phyloP scores from a whole-genome alignment of 2,329 filamentous ascomycete species.

The Ilyonectria robusta region DNA sequence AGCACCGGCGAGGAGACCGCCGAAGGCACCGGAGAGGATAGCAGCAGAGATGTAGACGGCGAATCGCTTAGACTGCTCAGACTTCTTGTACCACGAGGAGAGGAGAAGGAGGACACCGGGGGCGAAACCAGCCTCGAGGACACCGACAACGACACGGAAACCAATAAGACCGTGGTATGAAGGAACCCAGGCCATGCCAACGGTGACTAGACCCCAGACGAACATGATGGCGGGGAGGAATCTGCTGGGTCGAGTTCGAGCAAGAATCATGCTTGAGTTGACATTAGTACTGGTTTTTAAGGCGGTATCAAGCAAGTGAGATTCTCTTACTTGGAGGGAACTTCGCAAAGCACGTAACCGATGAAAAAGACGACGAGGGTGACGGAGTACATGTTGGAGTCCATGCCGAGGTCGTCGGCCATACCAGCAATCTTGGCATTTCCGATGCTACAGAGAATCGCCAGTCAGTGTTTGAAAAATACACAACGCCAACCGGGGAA shows the following conservation, averaged over 20 bases:
- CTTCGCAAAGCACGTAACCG: conserved; percentile 76
- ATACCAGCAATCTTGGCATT: conserved; percentile 69
- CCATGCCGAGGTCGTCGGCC: conserved; percentile 62
- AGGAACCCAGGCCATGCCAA: conserved; percentile 49
- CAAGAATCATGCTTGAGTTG: conserved; percentile 65
- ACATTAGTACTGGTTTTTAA: not conserved
- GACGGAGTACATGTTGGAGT: conserved; percentile 72
- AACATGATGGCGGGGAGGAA: conserved; percentile 79
- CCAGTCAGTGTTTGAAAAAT: conserved; percentile 19
- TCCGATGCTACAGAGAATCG: conserved; percentile 48
- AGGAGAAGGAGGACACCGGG: conserved; percentile 73
- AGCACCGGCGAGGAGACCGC: conserved; percentile 72
- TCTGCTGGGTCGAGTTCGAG: conserved; percentile 71
- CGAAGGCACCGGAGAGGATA: conserved; percentile 77
- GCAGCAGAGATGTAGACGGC: conserved; percentile 82
- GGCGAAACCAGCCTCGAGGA: conserved; percentile 72
- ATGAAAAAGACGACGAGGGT: conserved; percentile 76
- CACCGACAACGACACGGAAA: conserved; percentile 64
- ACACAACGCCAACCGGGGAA: not conserved
- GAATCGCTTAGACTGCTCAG: conserved; percentile 51
- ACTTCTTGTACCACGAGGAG: conserved; percentile 74
- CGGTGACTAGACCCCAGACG: conserved; percentile 53
- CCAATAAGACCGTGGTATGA: conserved; percentile 47
- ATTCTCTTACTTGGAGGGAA: conserved; percentile 67
- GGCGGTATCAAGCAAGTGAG: not conserved